Conservation (phyloP, 805 yeast genomes). For the Sugiyamaella marilandica region DNA sequence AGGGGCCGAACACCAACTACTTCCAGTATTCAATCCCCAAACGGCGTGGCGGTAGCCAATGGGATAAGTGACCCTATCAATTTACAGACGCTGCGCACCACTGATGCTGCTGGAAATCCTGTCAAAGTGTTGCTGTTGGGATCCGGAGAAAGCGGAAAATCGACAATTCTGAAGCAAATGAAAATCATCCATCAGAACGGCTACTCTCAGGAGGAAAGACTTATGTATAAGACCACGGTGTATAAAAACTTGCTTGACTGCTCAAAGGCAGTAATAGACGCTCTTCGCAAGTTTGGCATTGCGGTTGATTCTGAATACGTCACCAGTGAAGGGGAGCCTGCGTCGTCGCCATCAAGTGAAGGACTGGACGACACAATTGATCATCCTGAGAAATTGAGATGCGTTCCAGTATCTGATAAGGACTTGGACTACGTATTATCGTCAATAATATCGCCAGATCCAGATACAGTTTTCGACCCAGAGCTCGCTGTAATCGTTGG, state of each 20-base stretch:
- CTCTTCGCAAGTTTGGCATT: conserved; percentile 49
- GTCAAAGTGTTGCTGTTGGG: conserved; percentile 63
- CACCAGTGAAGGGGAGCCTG: not conserved
- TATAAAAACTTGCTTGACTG: conserved; percentile 74
- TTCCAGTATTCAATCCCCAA: not conserved
- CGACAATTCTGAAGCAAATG: conserved; percentile 78
- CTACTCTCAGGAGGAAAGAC: conserved; percentile 62
- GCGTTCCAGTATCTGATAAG: conserved; percentile 23
- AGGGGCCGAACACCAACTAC: not conserved
- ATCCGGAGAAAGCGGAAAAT: conserved; percentile 83
- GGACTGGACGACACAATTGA: not conserved
- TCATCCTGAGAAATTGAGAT: not conserved
- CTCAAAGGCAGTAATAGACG: conserved; percentile 63
- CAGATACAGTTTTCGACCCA: conserved; percentile 48
- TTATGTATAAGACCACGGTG: conserved; percentile 73
- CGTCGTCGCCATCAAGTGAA: not conserved
- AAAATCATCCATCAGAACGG: conserved; percentile 72
- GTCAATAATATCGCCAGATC: conserved; percentile 49
- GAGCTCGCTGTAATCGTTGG: conserved; percentile 46
- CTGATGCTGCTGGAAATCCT: not conserved
- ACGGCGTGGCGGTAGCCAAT: not conserved
- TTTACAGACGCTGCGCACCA: not conserved
- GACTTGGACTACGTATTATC: conserved; percentile 38
- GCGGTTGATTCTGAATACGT: conserved; percentile 17
- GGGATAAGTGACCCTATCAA: not conserved